phyloP scores from a whole-genome alignment of 176 grass and related monocot genomes.

The Aegilops bicornis region DNA sequence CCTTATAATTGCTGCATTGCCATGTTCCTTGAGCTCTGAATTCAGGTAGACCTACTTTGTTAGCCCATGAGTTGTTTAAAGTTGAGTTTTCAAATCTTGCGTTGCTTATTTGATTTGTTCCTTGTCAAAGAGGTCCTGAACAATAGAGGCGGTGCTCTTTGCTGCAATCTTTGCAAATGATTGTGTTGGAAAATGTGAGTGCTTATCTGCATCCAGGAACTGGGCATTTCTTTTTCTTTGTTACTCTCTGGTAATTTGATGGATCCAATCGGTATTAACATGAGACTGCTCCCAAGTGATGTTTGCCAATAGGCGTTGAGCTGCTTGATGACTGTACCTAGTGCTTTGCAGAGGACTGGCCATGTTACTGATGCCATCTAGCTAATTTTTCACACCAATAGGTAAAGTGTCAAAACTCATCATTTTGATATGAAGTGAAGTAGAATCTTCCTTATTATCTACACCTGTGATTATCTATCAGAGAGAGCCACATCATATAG shows the following conservation, averaged over 20 bases:
- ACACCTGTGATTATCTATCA: not conserved
- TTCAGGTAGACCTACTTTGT: not conserved
- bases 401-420: not conserved
- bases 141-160: slow-evolving; percentile 71
- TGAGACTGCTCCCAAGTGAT: slow-evolving; percentile 85
- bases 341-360: slow-evolving; percentile 35
- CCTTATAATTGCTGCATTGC: not conserved
- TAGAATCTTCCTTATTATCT: not conserved
- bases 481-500: not conserved
- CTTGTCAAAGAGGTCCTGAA: not conserved
- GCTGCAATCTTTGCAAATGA: slow-evolving; percentile 90
- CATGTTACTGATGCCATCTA: slow-evolving; percentile 24
- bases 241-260: slow-evolving; percentile 91
- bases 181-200: slow-evolving; percentile 86
- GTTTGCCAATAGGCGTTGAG: slow-evolving; percentile 59
- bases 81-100: not conserved
- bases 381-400: slow-evolving; percentile 33
- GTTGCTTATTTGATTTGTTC: not conserved
- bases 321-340: slow-evolving; percentile 52
- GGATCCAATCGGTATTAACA: slow-evolving; percentile 91
- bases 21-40: slow-evolving; percentile 1
- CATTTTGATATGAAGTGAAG: slow-evolving; percentile 10
- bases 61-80: not conserved
- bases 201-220: slow-evolving; percentile 80
- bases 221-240: slow-evolving; percentile 82